Evolutionary conservation across 371 early-diverging fungal genomes (phyloP), one percentile per base, ranked within the genome.

Genomic region (Zancudomyces culisetae): DNA sequence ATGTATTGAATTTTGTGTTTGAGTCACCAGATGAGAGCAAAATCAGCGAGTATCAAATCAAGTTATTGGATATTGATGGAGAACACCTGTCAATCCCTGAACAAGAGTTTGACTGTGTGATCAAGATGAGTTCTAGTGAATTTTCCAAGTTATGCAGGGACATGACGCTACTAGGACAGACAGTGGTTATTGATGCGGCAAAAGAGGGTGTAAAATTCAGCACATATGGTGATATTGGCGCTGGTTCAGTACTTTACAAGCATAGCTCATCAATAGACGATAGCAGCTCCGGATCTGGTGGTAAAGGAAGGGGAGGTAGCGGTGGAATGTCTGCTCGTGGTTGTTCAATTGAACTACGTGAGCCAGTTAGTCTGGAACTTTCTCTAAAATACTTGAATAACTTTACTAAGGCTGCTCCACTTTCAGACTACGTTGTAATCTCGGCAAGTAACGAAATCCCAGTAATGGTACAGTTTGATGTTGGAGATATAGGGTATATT

Each of bases 21-120:
- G 93, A 91, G 65, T 78, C 74, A 70, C 71, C 75, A 60, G 72
- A 74, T 74, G 19, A 78, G 55, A 91, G 90, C 55, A 77, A 88
- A 51, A 72, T 85, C 52, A 82, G 85, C 55, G 94, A 94, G 68
- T 96, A 83, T 66, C 87, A 90, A 57, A 72, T 97, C 52, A 97
- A 96, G 74, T 75, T 98, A 53, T 90, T 97, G 87, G 90, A 90
- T 63, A 90, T 96, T 60, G 95, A 94, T 66, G 75, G 77, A 49
- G 98, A 98, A 56, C 89, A 93, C 63, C 76, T 95, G 58, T 90
- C 87, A 60, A 92, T 96, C 57, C 98, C 97, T 49, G 93, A 92
- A 4, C 85, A 87, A 20, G 75, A 80, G 18, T 96, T 92, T 70
- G 90, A 92, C 56, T 90, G 87, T 13, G 79, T 76, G 49, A 81